These are phyloP conservation scores for Dioscorea dumetorum DNA, from an alignment of 106 monocot species.

Conservation along the genomic window DNA sequence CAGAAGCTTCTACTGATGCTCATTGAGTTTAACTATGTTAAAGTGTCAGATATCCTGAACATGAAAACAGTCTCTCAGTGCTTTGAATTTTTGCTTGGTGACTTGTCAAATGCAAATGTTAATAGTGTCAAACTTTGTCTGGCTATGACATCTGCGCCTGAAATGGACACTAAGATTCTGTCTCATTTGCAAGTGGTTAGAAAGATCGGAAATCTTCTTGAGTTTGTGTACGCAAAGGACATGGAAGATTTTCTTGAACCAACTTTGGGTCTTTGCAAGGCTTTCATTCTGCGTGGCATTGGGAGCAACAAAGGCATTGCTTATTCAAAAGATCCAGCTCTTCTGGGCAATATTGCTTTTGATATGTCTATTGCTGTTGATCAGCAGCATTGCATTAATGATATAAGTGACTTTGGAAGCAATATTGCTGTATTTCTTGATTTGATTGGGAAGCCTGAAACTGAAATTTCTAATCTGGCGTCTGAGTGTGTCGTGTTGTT, in stretches of 20 bases:
- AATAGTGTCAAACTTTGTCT: slow-evolving; percentile 89
- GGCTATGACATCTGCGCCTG: slow-evolving; percentile 80
- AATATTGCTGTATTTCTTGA: slow-evolving; percentile 72
- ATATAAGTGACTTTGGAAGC: slow-evolving; percentile 74
- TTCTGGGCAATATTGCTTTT: slow-evolving; percentile 33
- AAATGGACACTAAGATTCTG: slow-evolving; percentile 72
- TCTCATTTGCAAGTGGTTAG: slow-evolving; percentile 70
- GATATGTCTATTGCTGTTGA: slow-evolving; percentile 45
- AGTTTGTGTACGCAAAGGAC: slow-evolving; percentile 75
- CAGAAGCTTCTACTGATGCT: slow-evolving; percentile 93
- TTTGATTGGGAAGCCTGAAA: slow-evolving; percentile 37
- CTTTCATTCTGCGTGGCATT: slow-evolving; percentile 67
- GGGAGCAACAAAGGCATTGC: slow-evolving; percentile 46
- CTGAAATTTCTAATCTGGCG: slow-evolving; percentile 61
- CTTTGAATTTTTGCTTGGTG: slow-evolving; percentile 74
- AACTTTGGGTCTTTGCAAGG: slow-evolving; percentile 79
- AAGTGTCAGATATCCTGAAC: slow-evolving; percentile 69
- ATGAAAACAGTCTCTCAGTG: slow-evolving; percentile 67
- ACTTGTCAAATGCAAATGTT: slow-evolving; percentile 84
- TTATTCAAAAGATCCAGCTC: slow-evolving; percentile 62
- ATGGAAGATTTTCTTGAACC: slow-evolving; percentile 97
- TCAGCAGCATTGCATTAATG: slow-evolving; percentile 49
- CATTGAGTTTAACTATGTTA: slow-evolving; percentile 71
- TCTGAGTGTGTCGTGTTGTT: slow-evolving; percentile 83
- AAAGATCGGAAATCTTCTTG: slow-evolving; percentile 88